These are phyloP conservation scores for Russula compacta DNA, from an alignment of 768 basidiomycete species.

Conservation along the genomic window DNA sequence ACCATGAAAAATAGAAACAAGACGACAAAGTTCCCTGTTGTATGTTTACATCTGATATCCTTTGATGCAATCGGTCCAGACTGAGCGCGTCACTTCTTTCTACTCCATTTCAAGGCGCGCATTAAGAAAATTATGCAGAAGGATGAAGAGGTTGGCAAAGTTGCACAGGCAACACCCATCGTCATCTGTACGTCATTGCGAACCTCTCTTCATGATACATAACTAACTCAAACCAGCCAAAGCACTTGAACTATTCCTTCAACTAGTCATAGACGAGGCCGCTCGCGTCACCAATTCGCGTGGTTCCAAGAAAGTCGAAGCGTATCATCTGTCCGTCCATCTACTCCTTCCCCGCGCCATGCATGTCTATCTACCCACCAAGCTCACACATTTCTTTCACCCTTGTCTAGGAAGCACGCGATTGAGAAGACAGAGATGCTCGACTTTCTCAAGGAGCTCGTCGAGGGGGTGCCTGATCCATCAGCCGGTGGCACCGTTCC, in stretches of 20 bases:
- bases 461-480: conserved; percentile 79
- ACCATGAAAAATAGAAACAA: conserved; percentile 86
- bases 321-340: conserved; percentile 78
- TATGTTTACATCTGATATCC: conserved; percentile 32
- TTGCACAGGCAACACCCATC: conserved; percentile 91
- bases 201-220: background rate
- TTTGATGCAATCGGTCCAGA: background rate
- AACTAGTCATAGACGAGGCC: conserved; percentile 72
- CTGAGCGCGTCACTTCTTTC: background rate
- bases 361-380: background rate
- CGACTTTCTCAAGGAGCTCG: conserved; percentile 91
- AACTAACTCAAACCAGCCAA: conserved; percentile 50
- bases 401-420: conserved; percentile 68
- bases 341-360: background rate
- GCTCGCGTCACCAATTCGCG: conserved; percentile 69
- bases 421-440: conserved; percentile 81
- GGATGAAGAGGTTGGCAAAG: conserved; percentile 97
- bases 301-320: conserved; percentile 82
- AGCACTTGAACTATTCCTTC: conserved; percentile 87
- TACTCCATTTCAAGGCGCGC: conserved; percentile 52
- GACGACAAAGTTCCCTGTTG: conserved; percentile 85
- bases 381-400: background rate
- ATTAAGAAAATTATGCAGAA: conserved; percentile 99
- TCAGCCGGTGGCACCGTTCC: conserved; percentile 74
- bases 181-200: conserved; percentile 73